These are phyloP conservation scores for Penicillium polonicum DNA, from an alignment of 2,329 filamentous ascomycete genomes.

Conservation along the genomic window DNA sequence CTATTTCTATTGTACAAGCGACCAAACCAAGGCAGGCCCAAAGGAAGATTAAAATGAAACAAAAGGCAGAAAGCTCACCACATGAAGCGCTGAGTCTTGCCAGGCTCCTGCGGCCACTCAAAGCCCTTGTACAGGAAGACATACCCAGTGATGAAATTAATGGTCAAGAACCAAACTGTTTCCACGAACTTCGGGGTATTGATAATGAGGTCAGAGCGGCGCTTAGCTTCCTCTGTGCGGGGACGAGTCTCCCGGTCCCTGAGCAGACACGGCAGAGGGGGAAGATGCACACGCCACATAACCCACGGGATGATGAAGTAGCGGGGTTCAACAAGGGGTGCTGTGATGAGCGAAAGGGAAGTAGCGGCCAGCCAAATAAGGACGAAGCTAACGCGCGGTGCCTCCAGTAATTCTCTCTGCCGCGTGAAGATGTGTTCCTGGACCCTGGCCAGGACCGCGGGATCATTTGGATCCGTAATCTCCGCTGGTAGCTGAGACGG, in stretches of 20 bases:
- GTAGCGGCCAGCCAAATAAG: constrained; percentile 68
- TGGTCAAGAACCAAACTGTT: constrained; percentile 55
- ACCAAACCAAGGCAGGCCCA: background rate
- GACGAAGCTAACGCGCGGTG: constrained; percentile 52
- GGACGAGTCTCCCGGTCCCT: constrained; percentile 30
- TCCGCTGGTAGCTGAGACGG: background rate
- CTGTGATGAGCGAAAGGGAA: constrained; percentile 75
- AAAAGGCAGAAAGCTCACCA: constrained; percentile 42
- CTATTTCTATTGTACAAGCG: constrained; percentile 1
- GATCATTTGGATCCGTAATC: constrained; percentile 22
- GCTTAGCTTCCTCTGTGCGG: constrained; percentile 23
- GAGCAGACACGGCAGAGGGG: constrained; percentile 43
- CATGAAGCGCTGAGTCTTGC: constrained; percentile 59
- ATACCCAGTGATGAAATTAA: constrained; percentile 56
- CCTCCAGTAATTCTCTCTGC: constrained; percentile 28
- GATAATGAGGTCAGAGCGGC: constrained; percentile 27
- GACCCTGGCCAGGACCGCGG: constrained; percentile 30
- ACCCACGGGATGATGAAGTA: constrained; percentile 97
- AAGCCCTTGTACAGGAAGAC: constrained; percentile 58
- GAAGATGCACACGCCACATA: constrained; percentile 81
- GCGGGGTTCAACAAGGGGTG: constrained; percentile 88
- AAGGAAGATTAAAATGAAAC: background rate
- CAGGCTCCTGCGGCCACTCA: constrained; percentile 58
- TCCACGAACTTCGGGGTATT: constrained; percentile 47
- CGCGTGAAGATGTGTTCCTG: constrained; percentile 32